Percentiles rank a stretch among this genome's conserved stretches.
These are phyloP conservation scores for Alloteropsis semialata DNA, from an alignment of 176 grass and related monocot genomes.

Conservation along the genomic window DNA sequence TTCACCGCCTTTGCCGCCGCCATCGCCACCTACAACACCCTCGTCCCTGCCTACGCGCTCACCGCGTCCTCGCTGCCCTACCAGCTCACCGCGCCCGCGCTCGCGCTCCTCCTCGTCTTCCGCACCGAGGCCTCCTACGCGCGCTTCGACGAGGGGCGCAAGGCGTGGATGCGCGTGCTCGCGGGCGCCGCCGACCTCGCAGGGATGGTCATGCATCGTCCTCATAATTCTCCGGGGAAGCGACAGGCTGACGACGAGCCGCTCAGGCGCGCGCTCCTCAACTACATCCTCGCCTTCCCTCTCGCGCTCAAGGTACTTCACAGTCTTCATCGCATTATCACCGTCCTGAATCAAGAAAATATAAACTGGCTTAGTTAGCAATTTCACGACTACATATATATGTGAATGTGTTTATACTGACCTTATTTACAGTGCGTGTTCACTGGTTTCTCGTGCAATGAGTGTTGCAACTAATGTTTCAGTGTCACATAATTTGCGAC, in stretches of 20 bases:
- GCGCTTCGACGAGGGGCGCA: conserved; percentile 76
- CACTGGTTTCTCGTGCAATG: no score
- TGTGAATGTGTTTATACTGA: no score
- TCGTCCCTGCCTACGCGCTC: conserved; percentile 54
- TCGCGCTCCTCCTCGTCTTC: conserved; percentile 92
- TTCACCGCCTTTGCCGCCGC: conserved; percentile 76
- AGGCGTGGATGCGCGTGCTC: conserved; percentile 80
- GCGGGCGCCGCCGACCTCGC: conserved; percentile 62
- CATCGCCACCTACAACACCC: conserved; percentile 78
- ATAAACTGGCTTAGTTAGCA: no score
- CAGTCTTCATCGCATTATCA: no score
- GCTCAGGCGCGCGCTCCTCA: conserved; percentile 41
- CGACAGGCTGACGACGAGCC: not conserved
- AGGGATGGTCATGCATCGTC: conserved; percentile 46
- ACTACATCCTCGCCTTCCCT: conserved; percentile 89
- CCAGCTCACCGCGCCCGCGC: conserved; percentile 80
- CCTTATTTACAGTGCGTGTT: no score
- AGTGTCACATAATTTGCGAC: conserved; percentile 77
- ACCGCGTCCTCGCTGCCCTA: conserved; percentile 71
- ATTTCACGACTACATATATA: no score
- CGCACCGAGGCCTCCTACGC: conserved; percentile 95
- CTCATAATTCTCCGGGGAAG: not conserved
- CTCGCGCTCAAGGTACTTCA: conserved; percentile 74
- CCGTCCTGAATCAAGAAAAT: no score
- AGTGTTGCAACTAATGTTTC: conserved; percentile 18